Evolutionary conservation across 2,329 filamentous ascomycete species (phyloP).

Genomic region (Curvularia lunata): DNA sequence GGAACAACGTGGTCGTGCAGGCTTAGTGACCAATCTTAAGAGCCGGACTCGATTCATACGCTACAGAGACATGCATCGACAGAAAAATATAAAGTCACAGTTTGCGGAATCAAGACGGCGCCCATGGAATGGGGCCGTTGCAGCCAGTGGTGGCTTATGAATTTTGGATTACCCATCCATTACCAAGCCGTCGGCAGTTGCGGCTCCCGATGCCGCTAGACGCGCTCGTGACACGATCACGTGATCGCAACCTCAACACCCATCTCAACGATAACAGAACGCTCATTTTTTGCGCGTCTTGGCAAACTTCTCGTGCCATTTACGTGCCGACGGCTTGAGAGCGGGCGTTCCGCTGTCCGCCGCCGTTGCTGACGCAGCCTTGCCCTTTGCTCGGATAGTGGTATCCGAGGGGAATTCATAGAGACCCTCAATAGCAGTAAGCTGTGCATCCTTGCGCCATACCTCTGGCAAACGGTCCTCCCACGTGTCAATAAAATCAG

Average conservation of each 20-base stretch:
- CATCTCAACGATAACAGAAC: background rate
- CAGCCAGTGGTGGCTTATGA: constrained; percentile 26
- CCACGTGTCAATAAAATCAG: constrained; percentile 48
- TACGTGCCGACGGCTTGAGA: constrained; percentile 42
- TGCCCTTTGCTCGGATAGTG: constrained; percentile 39
- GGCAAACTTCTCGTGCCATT: constrained; percentile 51
- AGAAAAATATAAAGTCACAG: background rate
- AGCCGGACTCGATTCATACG: constrained; percentile 16
- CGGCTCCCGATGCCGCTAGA: constrained; percentile 14
- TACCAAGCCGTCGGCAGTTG: constrained; percentile 27
- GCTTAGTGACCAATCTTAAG: constrained; percentile 7
- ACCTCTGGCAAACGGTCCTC: constrained; percentile 47
- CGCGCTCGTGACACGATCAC: constrained; percentile 18
- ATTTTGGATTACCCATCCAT: constrained; percentile 14
- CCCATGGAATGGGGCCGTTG: constrained; percentile 8
- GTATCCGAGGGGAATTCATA: constrained; percentile 44
- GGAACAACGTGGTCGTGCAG: background rate
- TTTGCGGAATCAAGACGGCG: constrained; percentile 12
- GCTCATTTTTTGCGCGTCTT: constrained; percentile 41
- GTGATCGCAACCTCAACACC: constrained; percentile 4
- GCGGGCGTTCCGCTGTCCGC: constrained; percentile 16
- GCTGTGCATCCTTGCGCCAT: constrained; percentile 45
- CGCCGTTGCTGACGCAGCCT: constrained; percentile 8
- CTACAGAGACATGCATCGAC: background rate
- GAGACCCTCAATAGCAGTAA: constrained; percentile 40